Base-by-base conservation (phyloP, 2,329 filamentous ascomycete species). In the Hymenoscyphus scutula region DNA sequence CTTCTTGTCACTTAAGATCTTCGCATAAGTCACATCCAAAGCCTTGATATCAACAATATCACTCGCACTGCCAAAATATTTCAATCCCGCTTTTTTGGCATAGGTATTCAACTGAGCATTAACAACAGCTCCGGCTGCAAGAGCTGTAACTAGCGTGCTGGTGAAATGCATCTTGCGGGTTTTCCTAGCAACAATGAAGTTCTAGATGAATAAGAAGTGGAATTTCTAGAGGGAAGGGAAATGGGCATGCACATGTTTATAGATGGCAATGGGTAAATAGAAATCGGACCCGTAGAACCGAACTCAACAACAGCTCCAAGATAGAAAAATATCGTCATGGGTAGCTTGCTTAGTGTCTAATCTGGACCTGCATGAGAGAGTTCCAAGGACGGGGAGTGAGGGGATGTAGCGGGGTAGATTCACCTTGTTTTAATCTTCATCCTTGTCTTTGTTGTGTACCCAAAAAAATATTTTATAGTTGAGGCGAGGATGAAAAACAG, bases 41-140 rank as follows among this genome's bases (percentile, higher is more conserved):
- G 84, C 72, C 29, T 27, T 30, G 3, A 60, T 38, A 65, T 84
- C 81, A 2, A 73, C 72, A 2, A 81, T 82, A 72, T 89, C 84
- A 51, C 85, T 84, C 1, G 87, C 86, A 1, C 84, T 84, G 51
- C 83, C 74, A 45, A 85, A 84, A 67, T 84, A 81, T 65, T 80
- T 71, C 65, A 83, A 78, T 23, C 84, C 85, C 48, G 83, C 82
- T 59, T 78, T 78, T 64, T 81, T 78, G 56, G 85, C 84, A 30
- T 85, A 78, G 65, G 79, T 75, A 71, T 85, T 77, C 19, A 87
- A 79, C 70, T 78, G 77, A 65, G 76, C 71, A 5, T n/a, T 19
- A 1, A 32, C 25, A 2, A 30, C 15, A 7, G 15, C 5, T 30
- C 5, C 13, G 15, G 27, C 6, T 8, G n/a, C 6, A 8, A 54